Evolutionary conservation across 805 yeast species (phyloP), one percentile per base, ranked within the genome.

Genomic region (Zygoascus biomembranicola): DNA sequence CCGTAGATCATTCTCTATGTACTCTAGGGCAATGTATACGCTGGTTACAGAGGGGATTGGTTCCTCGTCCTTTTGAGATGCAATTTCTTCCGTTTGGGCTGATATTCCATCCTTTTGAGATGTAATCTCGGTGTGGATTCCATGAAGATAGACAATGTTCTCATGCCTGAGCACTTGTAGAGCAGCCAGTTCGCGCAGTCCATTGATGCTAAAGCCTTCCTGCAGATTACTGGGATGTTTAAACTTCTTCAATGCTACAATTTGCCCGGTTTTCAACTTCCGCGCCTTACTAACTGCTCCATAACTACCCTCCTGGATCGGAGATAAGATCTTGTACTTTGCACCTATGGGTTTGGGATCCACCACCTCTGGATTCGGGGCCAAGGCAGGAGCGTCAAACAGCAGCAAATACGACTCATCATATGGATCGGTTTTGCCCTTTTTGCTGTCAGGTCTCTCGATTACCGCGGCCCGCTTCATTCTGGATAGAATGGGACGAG

Each of bases 171-270:
- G 64, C 54, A 69, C 71, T 60, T 75, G 76, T 66, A 83, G 69
- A 14, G 81, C 78, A 20, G 80, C 75, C 49, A 83, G 81, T 63
- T 83, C 88, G 50, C 88, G 71, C 66, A 83, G 73, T 31, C 85
- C 83, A 1, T 87, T 80, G 11, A 82, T 75, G 5, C 87, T 85
- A 61, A 83, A 81, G 16, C 87, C 88, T 53, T 79, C 81, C 56
- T 35, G 37, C 8, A 78, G 78, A 16, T 78, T 78, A 49, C 78
- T 20, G 31, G 43, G 23, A 28, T 11, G 39, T 43, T 81, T 73
- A 49, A 82, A 68, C 66, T 79, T 81, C 63, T 82, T 84, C 43
- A 82, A 63, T 0, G 87, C 87, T 39, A 81, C 86, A 11, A 79
- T 56, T 43, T 73, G 67, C 3, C 75, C 74, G 1, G 78, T 69